Percentiles rank a stretch among this genome's conserved stretches.
Conservation (phyloP, 495 filamentous ascomycete species). For the Podospora conica region DNA sequence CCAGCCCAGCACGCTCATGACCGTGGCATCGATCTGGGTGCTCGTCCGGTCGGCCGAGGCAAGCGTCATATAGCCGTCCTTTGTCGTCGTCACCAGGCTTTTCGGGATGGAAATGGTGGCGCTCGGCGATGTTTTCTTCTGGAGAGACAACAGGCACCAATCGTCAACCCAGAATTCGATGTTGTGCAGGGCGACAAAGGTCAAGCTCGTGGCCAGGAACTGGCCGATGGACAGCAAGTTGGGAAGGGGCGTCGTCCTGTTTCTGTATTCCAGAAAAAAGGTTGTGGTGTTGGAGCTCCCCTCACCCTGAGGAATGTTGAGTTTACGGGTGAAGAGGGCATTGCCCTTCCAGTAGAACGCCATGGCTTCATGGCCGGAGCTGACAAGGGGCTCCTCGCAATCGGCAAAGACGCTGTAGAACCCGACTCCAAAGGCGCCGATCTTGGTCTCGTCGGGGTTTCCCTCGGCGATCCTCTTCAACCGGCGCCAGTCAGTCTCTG, state of each 20-base stretch:
- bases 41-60: slow-evolving; percentile 65
- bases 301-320: slow-evolving; percentile 60
- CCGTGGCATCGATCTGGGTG: slow-evolving; percentile 84
- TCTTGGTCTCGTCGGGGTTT: slow-evolving; percentile 97
- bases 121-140: slow-evolving; percentile 78
- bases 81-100: slow-evolving; percentile 73
- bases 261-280: slow-evolving; percentile 90
- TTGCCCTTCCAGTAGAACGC: slow-evolving; percentile 99
- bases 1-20: slow-evolving; percentile 87
- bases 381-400: slow-evolving; percentile 94
- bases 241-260: slow-evolving; percentile 75
- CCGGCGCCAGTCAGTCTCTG: slow-evolving; percentile 81
- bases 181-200: slow-evolving; percentile 80
- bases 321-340: slow-evolving; percentile 79
- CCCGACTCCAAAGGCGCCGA: slow-evolving; percentile 96
- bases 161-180: slow-evolving; percentile 92
- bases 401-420: slow-evolving; percentile 99
- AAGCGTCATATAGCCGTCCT: slow-evolving; percentile 80
- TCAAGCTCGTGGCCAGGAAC: slow-evolving; percentile 91
- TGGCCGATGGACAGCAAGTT: slow-evolving; percentile 77
- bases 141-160: slow-evolving; percentile 66
- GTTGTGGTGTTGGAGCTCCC: slow-evolving; percentile 66
- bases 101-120: slow-evolving; percentile 64
- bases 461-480: slow-evolving; percentile 96
- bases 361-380: slow-evolving; percentile 85